phyloP scores from a whole-genome alignment of 345 rosid species.

The Linum tenue region DNA sequence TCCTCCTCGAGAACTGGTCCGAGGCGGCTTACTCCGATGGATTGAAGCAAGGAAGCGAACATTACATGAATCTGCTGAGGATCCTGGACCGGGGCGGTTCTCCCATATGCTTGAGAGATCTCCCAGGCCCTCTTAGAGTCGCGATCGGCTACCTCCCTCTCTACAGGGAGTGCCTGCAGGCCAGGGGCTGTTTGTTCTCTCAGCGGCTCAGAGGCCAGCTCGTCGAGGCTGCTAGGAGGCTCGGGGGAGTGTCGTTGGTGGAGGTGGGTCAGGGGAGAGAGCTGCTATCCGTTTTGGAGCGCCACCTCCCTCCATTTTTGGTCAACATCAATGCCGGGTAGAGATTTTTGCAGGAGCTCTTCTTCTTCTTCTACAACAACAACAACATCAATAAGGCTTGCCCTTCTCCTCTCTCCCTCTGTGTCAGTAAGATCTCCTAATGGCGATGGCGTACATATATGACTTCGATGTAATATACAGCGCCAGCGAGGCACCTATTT shows the following conservation, averaged over 20 bases:
- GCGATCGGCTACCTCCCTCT: slow-evolving; percentile 74
- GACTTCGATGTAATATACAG: too few relatives aligned
- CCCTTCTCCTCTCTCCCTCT: too few relatives aligned
- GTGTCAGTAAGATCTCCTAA: too few relatives aligned
- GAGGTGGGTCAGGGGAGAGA: slow-evolving; percentile 42
- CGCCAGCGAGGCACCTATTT: too few relatives aligned
- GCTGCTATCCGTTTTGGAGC: slow-evolving; percentile 63
- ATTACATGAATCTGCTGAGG: slow-evolving; percentile 57
- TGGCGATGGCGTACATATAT: too few relatives aligned
- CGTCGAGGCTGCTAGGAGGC: slow-evolving; percentile 62
- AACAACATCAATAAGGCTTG: too few relatives aligned
- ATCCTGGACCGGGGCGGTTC: slow-evolving; percentile 66
- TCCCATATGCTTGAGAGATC: slow-evolving; percentile 57
- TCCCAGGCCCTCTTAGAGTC: slow-evolving; percentile 69
- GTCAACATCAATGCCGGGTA: slow-evolving; percentile 11
- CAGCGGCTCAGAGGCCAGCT: slow-evolving; percentile 84
- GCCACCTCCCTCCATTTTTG: slow-evolving; percentile 70
- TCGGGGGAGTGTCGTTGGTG: slow-evolving; percentile 47
- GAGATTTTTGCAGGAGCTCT: too few relatives aligned
- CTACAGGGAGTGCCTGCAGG: slow-evolving; percentile 62
- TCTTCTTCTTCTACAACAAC: too few relatives aligned
- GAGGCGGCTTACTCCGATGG: slow-evolving; percentile 78
- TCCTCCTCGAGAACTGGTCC: slow-evolving; percentile 83
- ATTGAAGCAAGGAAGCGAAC: slow-evolving; percentile 54
- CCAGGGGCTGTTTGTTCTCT: slow-evolving; percentile 51